A percentile compares a stretch with the other conserved stretches of the same genome.
phyloP scores from a whole-genome alignment of 2,329 filamentous ascomycete species.

The Fusarium foetens region DNA sequence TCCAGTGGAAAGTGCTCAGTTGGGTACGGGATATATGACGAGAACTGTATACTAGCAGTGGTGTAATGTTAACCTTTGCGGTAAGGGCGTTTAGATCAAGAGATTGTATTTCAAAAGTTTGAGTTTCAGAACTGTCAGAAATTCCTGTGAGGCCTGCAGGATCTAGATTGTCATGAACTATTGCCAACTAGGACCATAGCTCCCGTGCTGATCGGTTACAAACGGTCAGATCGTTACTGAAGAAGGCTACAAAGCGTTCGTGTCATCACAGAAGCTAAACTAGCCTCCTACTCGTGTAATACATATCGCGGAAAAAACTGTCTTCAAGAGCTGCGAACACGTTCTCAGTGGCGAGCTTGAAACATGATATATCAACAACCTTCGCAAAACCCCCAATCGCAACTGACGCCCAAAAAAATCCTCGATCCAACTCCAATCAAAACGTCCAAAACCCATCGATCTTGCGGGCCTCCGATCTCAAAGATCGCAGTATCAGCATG shows the following conservation, averaged over 20 bases:
- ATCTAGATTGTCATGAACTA: not conserved
- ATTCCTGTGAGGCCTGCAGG: not conserved
- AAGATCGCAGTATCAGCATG: slow-evolving; percentile 8
- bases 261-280: not conserved
- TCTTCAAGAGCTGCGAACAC: not conserved
- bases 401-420: not conserved
- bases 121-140: slow-evolving; percentile 4
- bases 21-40: slow-evolving; percentile 26
- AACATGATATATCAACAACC: not conserved
- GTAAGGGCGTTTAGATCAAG: slow-evolving; percentile 7
- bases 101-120: slow-evolving; percentile 17
- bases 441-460: not conserved
- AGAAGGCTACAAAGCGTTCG: not conserved
- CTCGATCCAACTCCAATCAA: not conserved
- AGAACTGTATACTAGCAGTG: slow-evolving; percentile 35
- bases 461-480: slow-evolving; percentile 4
- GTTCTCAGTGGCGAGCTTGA: not conserved
- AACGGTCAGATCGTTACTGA: not conserved
- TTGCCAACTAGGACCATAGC: not conserved
- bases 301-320: not conserved
- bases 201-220: not conserved
- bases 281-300: not conserved
- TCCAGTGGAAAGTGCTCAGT: slow-evolving; percentile 17
- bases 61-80: slow-evolving; percentile 38
- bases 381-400: not conserved